Base-by-base conservation (phyloP, 75 land plant species). In the Ceratopteris richardii region DNA sequence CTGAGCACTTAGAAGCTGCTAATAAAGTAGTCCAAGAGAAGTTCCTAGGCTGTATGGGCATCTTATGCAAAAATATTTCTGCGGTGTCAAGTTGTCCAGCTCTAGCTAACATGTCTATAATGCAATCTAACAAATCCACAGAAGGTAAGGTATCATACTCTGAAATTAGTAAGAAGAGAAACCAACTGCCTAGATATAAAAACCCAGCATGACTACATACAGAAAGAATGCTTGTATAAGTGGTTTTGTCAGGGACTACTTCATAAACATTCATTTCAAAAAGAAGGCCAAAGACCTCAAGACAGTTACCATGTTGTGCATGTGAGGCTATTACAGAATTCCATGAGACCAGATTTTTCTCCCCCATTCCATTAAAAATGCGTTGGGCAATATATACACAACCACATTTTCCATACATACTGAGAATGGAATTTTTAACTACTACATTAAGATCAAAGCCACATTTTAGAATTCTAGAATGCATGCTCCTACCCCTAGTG, bases 331-430 rank as follows among this genome's bases (percentile, higher is more conserved):
- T 33, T 3, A 33, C 9, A 33, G 7, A 33, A 9, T 33, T 33
- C 37, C 37, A 33, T 33, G 37, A 33, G 9, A 33, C 37, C 37
- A 33, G 9, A 33, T 33, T 33, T 9, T 33, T 33, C 24, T 31
- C 10, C 56, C 63, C 46, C 11, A 36, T 18, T 14, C 65, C 54
- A 67, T 46, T 3, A 46, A 83, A 83, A 40, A 66, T 74, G 26
- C 43, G 23, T 26, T 44, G 36, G 14, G 80, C 76, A 54, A 25
- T 54, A 29, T 25, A 27, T 17, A 78, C 1, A 5, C 64, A n/a
- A 44, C 82, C 76, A 69, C 84, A 84, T 67, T 71, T 84, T 13
- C 77, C 85, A 63, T 84, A 84, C 81, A 78, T 76, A 25, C 72
- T 81, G 1, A 85, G 55, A 1, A 79, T 47, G 0, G 82, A 47